A percentile compares a stretch with the other conserved stretches of the same genome.
These are phyloP conservation scores for Polymyxa betae DNA, from an alignment of 208 protist species.

Conservation along the genomic window DNA sequence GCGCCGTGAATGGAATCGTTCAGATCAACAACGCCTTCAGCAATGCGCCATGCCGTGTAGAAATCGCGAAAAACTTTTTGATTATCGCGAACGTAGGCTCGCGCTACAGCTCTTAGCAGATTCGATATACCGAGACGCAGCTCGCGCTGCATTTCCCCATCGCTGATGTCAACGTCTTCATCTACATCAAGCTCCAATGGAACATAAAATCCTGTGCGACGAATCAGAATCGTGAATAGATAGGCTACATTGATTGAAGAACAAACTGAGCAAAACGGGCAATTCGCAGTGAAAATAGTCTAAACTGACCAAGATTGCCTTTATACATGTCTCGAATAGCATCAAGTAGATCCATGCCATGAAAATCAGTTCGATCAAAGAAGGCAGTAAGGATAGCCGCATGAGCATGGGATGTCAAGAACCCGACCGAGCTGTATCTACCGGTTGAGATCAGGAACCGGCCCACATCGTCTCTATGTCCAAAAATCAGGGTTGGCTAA, in stretches of 20 bases:
- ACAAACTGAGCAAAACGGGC: background rate
- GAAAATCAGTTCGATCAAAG: constrained; percentile 36
- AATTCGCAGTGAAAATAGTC: background rate
- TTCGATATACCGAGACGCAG: background rate
- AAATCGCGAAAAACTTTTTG: background rate
- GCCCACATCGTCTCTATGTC: constrained; percentile 6
- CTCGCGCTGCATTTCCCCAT: constrained; percentile 8
- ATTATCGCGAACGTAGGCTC: constrained; percentile 44
- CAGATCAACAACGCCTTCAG: constrained; percentile 9
- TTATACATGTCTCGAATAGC: constrained; percentile 38
- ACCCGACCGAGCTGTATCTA: constrained; percentile 37
- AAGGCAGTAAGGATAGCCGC: constrained; percentile 11
- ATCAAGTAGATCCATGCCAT: constrained; percentile 42
- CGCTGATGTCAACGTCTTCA: background rate
- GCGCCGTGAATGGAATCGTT: constrained; percentile 15
- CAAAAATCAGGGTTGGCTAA: background rate
- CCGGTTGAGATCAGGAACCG: constrained; percentile 16
- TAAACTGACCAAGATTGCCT: constrained; percentile 14
- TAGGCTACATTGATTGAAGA: background rate
- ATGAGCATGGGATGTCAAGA: constrained; percentile 3
- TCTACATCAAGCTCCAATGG: constrained; percentile 7
- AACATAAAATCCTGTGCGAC: background rate
- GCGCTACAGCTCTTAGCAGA: background rate
- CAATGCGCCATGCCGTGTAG: background rate
- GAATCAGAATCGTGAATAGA: background rate